These are phyloP conservation scores for Heliamphora pulchella DNA, from an alignment of 179 eudicot genomes.

Conservation along the genomic window DNA sequence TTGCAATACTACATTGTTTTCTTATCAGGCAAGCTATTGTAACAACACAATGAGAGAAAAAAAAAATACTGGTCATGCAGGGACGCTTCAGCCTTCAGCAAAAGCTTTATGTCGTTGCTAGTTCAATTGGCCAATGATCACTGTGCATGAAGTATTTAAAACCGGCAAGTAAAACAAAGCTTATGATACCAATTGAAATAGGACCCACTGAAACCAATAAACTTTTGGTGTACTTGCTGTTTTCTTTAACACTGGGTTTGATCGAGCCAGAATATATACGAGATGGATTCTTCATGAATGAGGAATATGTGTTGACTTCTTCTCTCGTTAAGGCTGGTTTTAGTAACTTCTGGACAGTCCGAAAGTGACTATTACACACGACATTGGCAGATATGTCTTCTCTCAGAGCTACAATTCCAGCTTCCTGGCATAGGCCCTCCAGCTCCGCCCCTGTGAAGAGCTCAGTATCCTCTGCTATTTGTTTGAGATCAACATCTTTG, in stretches of 20 bases:
- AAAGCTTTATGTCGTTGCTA: constrained; percentile 13
- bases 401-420: constrained; percentile 84
- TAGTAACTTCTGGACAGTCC: constrained; percentile 44
- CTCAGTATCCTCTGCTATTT: constrained; percentile 75
- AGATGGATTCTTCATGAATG: constrained; percentile 42
- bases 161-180: constrained; percentile 32
- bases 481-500: constrained; percentile 58
- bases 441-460: constrained; percentile 91
- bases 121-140: constrained; percentile 10
- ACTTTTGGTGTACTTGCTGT: constrained; percentile 16
- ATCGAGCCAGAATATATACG: constrained; percentile 3
- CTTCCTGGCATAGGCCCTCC: constrained; percentile 82
- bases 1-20: no score
- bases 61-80: background rate
- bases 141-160: constrained; percentile 26
- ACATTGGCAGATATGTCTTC: constrained; percentile 71
- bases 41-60: background rate
- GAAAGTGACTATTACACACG: constrained; percentile 60
- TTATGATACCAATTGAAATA: constrained; percentile 28
- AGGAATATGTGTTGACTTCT: constrained; percentile 49
- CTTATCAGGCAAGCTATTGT: no score
- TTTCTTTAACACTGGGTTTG: constrained; percentile 20
- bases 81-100: no score
- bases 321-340: constrained; percentile 62
- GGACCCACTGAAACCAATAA: constrained; percentile 24